Percentiles rank a stretch among this genome's conserved stretches.
These are phyloP conservation scores for Dichomitus squalens DNA, from an alignment of 1,284 basidiomycete species.

Conservation along the genomic window DNA sequence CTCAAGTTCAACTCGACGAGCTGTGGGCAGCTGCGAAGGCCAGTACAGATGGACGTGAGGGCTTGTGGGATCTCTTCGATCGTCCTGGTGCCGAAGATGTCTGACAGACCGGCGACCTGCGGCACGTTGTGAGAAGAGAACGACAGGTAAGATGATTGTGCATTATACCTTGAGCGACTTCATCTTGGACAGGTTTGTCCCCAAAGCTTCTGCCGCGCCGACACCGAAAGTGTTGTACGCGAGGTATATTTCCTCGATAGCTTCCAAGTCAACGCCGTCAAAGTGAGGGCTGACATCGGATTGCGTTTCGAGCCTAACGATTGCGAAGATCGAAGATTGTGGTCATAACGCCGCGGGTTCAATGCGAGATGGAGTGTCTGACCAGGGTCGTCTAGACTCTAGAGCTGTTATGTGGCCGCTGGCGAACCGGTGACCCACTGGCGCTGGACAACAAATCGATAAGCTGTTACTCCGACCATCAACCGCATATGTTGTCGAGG, in stretches of 20 bases:
- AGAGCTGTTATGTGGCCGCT: too few relatives aligned
- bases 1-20: slow-evolving; percentile 5
- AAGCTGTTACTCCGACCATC: too few relatives aligned
- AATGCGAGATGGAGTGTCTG: too few relatives aligned
- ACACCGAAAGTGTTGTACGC: background rate
- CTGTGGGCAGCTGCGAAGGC: background rate
- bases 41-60: background rate
- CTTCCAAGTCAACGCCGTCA: background rate
- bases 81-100: slow-evolving; percentile 5
- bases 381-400: too few relatives aligned
- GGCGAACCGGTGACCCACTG: too few relatives aligned
- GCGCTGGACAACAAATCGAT: too few relatives aligned
- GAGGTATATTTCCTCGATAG: slow-evolving; percentile 1
- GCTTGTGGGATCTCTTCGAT: slow-evolving; percentile 3
- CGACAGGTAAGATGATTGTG: background rate
- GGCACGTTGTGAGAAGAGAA: background rate
- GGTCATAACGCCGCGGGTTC: too few relatives aligned
- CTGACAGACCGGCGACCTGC: background rate
- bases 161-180: slow-evolving; percentile 3
- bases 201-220: background rate
- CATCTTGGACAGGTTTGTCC: background rate
- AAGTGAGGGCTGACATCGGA: background rate
- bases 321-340: background rate
- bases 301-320: background rate
- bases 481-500: too few relatives aligned